Conservation (phyloP, 345 rosid species). For the Eucalyptus globulus region DNA sequence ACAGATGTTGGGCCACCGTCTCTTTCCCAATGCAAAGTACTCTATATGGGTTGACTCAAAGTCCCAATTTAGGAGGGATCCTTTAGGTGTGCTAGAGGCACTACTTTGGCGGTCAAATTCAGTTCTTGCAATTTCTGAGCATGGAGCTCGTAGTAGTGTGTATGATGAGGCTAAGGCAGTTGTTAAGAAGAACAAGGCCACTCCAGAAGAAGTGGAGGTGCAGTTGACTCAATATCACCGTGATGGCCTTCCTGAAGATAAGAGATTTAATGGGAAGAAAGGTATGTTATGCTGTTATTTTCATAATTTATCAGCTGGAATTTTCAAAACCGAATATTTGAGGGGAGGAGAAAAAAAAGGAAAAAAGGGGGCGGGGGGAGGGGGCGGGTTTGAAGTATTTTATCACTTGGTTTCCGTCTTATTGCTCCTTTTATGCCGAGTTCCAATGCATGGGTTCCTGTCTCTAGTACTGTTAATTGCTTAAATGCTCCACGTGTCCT, state of each 20-base stretch:
- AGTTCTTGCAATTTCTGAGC: conserved; percentile 82
- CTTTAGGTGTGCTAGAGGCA: conserved; percentile 81
- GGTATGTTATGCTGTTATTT: conserved; percentile 15
- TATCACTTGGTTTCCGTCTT: not conserved
- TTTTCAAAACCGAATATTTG: not conserved
- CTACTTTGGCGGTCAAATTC: conserved; percentile 91
- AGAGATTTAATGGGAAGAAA: conserved; percentile 72
- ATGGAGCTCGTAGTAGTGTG: conserved; percentile 93
- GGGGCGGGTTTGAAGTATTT: not conserved
- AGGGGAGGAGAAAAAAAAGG: not conserved
- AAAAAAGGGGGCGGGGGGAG: accelerated
- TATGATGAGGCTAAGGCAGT: conserved; percentile 95
- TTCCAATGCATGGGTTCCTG: not conserved
- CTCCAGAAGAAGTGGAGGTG: conserved; percentile 81
- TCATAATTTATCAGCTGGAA: not conserved
- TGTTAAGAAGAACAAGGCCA: conserved; percentile 79
- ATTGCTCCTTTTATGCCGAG: not conserved
- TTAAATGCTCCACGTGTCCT: not conserved
- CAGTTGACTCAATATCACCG: conserved; percentile 56
- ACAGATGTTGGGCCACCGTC: conserved; percentile 94
- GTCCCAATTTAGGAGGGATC: conserved; percentile 94
- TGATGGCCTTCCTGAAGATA: conserved; percentile 74
- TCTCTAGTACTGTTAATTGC: not conserved
- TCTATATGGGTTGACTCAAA: conserved; percentile 98
- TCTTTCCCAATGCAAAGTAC: conserved; percentile 67